A percentile compares a stretch with the other conserved stretches of the same genome.
These are phyloP conservation scores for Ligustrum vulgare DNA, from an alignment of 257 asterid species.

Conservation along the genomic window DNA sequence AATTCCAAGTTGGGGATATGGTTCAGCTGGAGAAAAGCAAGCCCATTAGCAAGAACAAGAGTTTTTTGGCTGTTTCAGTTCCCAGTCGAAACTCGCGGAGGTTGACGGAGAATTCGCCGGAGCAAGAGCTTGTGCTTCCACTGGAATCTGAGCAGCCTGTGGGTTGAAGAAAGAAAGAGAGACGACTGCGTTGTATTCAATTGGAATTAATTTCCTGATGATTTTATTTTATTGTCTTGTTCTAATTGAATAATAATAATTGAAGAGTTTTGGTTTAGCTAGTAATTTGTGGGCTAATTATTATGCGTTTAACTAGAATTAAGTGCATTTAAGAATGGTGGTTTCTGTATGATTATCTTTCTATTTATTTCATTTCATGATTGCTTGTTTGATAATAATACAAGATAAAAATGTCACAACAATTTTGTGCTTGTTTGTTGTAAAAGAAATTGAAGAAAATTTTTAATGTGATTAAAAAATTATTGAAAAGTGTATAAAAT, in stretches of 20 bases:
- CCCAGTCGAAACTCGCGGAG: slow-evolving; percentile 34
- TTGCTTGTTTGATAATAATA: background rate
- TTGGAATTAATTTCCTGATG: background rate
- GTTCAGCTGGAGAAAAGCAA: slow-evolving; percentile 78
- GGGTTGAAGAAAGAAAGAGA: slow-evolving; percentile 5
- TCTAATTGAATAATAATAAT: background rate
- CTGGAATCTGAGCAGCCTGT: slow-evolving; percentile 37
- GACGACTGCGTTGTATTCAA: background rate
- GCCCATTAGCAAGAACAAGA: slow-evolving; percentile 85
- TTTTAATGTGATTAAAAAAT: too few relatives aligned
- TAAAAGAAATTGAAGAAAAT: too few relatives aligned
- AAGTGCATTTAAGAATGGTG: background rate
- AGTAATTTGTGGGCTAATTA: background rate
- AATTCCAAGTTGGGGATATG: slow-evolving; percentile 75
- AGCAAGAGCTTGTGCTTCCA: slow-evolving; percentile 52
- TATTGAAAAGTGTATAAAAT: too few relatives aligned
- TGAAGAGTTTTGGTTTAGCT: background rate
- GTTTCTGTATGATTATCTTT: background rate
- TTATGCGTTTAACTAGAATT: too few relatives aligned
- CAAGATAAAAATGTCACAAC: too few relatives aligned
- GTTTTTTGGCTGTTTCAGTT: slow-evolving; percentile 65
- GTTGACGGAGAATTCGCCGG: slow-evolving; percentile 26
- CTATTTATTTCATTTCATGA: too few relatives aligned
- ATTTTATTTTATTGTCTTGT: background rate
- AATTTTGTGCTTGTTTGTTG: too few relatives aligned